Evolutionary conservation across 192 early-diverging fungal species (phyloP).

Genomic region (Rhizoclosmatium sp.): DNA sequence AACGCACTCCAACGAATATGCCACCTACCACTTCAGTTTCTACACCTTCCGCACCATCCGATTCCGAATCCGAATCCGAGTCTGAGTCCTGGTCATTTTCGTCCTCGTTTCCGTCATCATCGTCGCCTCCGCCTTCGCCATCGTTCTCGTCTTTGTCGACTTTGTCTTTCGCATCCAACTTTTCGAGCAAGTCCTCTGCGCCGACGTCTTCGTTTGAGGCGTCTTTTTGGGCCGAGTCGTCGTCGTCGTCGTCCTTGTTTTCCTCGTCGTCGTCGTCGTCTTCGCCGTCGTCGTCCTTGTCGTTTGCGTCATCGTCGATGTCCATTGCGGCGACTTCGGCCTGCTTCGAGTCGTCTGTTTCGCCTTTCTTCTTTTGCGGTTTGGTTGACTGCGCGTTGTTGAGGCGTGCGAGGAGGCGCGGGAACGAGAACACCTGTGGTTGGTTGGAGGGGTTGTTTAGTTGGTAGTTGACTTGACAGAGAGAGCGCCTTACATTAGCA

Average conservation of each 20-base stretch:
- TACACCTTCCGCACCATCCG: neutral
- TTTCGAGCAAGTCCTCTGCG: neutral
- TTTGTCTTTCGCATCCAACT: neutral
- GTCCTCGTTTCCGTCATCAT: neutral
- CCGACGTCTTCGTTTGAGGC: neutral
- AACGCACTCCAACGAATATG: too few relatives aligned
- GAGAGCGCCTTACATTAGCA: neutral
- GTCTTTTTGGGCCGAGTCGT: neutral
- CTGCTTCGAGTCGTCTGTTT: neutral
- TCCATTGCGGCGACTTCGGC: neutral
- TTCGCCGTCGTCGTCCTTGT: neutral
- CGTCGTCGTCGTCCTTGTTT: neutral
- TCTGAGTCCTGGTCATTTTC: neutral
- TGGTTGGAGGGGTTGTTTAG: too few relatives aligned
- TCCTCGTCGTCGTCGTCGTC: constrained; percentile 8
- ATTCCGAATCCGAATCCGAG: neutral
- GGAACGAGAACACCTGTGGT: constrained; percentile 19
- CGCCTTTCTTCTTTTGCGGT: neutral
- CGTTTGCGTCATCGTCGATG: neutral
- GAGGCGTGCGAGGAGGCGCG: neutral
- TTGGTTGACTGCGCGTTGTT: neutral
- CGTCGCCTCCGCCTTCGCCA: neutral
- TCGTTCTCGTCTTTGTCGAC: neutral
- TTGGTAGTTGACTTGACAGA: neutral
- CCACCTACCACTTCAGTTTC: neutral